phyloP scores from a whole-genome alignment of 2,329 filamentous ascomycete genomes.

The Venturia aucupariae region DNA sequence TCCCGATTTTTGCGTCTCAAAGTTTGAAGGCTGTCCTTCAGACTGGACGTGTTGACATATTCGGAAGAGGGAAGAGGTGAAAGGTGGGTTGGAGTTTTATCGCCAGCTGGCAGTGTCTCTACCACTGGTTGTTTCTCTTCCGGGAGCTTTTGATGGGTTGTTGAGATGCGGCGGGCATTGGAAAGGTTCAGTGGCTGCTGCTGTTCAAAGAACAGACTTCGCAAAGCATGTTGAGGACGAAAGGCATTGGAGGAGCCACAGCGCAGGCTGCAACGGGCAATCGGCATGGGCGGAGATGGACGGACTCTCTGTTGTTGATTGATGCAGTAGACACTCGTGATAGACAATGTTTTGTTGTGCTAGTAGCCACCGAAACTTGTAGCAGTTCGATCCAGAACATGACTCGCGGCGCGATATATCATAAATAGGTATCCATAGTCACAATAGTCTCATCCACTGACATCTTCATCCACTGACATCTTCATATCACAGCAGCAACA shows the following conservation, averaged over 20 bases:
- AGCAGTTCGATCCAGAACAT: neutral
- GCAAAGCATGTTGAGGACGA: neutral
- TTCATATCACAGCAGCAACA: neutral
- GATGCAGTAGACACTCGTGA: too few relatives aligned
- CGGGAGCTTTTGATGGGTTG: neutral
- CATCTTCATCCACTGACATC: neutral
- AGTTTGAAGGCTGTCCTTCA: neutral
- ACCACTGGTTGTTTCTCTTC: neutral
- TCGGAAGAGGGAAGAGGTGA: neutral
- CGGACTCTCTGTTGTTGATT: neutral
- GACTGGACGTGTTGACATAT: constrained; percentile 1
- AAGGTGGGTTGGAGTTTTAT: neutral
- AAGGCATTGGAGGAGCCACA: constrained; percentile 12
- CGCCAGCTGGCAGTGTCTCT: neutral
- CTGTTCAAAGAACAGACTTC: constrained; percentile 4
- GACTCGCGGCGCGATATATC: neutral
- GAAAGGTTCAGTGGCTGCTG: neutral
- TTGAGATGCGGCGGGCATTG: neutral
- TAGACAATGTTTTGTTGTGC: too few relatives aligned
- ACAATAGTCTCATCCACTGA: too few relatives aligned
- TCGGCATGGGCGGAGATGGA: neutral
- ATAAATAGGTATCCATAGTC: too few relatives aligned
- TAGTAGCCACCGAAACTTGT: too few relatives aligned
- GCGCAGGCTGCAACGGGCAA: constrained; percentile 6
- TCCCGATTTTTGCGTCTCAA: constrained; percentile 1